phyloP scores from a whole-genome alignment of 2,329 filamentous ascomycete species.

The Colletotrichum limetticola region DNA sequence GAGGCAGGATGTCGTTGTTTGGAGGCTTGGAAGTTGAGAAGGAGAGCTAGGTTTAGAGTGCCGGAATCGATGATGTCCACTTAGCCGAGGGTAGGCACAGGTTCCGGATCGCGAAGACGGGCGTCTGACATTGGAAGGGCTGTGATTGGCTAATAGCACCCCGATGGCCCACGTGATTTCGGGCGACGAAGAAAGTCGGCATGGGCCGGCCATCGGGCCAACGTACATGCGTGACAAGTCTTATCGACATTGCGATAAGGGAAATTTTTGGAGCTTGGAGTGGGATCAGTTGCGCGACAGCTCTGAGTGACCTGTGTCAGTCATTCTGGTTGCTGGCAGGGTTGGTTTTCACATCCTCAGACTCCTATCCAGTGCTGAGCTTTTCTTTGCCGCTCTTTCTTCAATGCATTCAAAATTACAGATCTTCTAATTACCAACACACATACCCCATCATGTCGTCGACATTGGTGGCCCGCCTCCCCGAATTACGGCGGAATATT shows the following conservation, averaged over 20 bases:
- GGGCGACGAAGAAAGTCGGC: background rate
- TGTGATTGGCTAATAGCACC: slow-evolving; percentile 54
- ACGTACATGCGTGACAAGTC: background rate
- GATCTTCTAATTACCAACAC: background rate
- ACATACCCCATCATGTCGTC: slow-evolving; percentile 21
- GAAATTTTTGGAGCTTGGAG: slow-evolving; percentile 33
- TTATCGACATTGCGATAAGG: slow-evolving; percentile 29
- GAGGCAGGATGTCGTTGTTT: slow-evolving; percentile 11
- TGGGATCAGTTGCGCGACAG: slow-evolving; percentile 7
- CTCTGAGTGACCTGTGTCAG: background rate
- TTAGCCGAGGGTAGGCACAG: slow-evolving; percentile 56
- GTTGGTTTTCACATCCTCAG: background rate
- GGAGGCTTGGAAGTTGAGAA: slow-evolving; percentile 31
- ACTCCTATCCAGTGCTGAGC: background rate
- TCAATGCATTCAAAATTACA: background rate
- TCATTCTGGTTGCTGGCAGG: slow-evolving; percentile 1
- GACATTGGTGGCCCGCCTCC: slow-evolving; percentile 28
- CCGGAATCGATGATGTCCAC: slow-evolving; percentile 46
- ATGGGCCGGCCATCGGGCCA: background rate
- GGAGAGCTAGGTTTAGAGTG: slow-evolving; percentile 28
- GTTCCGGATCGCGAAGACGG: background rate
- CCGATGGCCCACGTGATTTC: slow-evolving; percentile 33
- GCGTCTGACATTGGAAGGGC: slow-evolving; percentile 48
- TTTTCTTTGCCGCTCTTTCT: slow-evolving; percentile 6
- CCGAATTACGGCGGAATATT: slow-evolving; percentile 22